Evolutionary conservation across 257 asterid genomes (phyloP), one percentile per base, ranked within the genome.

Genomic region (Asclepias syriaca): DNA sequence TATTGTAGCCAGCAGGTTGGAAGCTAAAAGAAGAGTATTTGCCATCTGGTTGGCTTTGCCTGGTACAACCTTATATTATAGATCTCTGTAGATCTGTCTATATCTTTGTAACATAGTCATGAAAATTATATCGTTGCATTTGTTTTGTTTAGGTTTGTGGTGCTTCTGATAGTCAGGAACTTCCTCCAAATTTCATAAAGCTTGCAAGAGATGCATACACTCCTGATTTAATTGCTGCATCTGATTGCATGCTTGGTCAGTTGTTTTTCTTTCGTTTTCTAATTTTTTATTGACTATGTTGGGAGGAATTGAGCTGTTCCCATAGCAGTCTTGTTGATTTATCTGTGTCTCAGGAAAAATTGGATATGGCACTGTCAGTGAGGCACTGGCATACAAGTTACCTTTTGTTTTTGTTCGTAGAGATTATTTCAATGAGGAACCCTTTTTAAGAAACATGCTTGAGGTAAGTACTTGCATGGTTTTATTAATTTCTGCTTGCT

Each of bases 161-260:
- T 80, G 97, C 97, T 74, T 88, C 97, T 68, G 93, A 95, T 69
- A 88, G 77, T 60, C 79, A 87, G 72, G 83, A 90, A 68, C 89
- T 95, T 79, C 99, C 98, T 53, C 86, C 95, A 51, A 95, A 95
- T 83, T 95, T 95, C 57, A 69, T 87, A 67, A 90, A 87, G 89
- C 94, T 95, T 50, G 85, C 93, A 68, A 92, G 86, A 86, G 97
- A 95, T 85, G 82, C 87, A 2, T 95, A 95, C 78, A 95, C 99
- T 61, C 99, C 99, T 48, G 98, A 95, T 73, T 60, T 88, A 54
- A 95, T 95, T 79, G 99, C 97, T 51, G 98, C 98, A 72, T 95
- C 99, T 43, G 99, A 95, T 73, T 95, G 99, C 87, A 95, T 95
- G 99, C 97, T 95, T 74, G 99, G 99, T 95, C 65, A 78, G 92